Evolutionary conservation across 2,329 filamentous ascomycete species (phyloP).

Genomic region (Metarhizium anisopliae): DNA sequence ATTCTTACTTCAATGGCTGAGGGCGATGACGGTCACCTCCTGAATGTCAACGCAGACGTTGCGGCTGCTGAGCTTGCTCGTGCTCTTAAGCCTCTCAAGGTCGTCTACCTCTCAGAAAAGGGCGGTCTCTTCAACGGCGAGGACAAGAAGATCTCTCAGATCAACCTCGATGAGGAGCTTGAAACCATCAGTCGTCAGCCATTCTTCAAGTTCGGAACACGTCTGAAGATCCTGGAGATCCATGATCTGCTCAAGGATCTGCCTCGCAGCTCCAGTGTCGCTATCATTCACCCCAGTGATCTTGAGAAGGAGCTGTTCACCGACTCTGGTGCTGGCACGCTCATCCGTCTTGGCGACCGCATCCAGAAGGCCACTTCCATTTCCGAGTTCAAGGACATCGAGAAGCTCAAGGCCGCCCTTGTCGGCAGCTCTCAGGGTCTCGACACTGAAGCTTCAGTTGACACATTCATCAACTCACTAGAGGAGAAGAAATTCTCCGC

Average conservation of each 20-base stretch:
- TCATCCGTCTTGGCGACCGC: constrained; percentile 89
- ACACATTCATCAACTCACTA: constrained; percentile 76
- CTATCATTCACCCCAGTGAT: constrained; percentile 93
- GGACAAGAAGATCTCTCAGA: constrained; percentile 89
- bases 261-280: constrained; percentile 86
- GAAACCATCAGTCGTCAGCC: constrained; percentile 67
- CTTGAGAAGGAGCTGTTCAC: constrained; percentile 96
- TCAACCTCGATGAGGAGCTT: constrained; percentile 96
- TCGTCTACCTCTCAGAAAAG: constrained; percentile 98
- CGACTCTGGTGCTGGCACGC: constrained; percentile 85
- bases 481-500: constrained; percentile 75
- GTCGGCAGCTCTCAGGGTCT: constrained; percentile 73
- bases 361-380: constrained; percentile 65
- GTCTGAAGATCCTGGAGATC: constrained; percentile 95
- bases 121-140: constrained; percentile 91
- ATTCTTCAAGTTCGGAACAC: constrained; percentile 92
- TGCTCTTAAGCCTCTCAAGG: constrained; percentile 85
- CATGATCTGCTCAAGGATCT: constrained; percentile 86
- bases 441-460: constrained; percentile 74
- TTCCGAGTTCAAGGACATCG: constrained; percentile 60
- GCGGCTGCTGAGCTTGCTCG: constrained; percentile 88
- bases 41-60: constrained; percentile 97
- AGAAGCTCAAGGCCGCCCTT: constrained; percentile 72
- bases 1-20: constrained; percentile 96
- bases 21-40: constrained; percentile 78